Evolutionary conservation across 192 early-diverging fungal genomes (phyloP).

Genomic region (Linnemannia zychae): DNA sequence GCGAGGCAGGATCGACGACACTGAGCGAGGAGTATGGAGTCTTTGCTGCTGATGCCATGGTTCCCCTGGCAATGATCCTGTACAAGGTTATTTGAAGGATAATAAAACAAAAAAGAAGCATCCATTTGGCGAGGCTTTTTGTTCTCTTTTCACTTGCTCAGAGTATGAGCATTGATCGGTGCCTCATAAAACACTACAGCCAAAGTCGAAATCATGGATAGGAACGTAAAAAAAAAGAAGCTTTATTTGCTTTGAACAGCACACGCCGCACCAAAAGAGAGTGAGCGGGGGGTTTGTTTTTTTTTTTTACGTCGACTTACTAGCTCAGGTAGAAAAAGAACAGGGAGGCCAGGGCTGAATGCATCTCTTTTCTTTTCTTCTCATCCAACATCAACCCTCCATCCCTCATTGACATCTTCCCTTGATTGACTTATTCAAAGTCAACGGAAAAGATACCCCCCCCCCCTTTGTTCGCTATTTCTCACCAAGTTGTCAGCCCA

Average conservation of each 20-base stretch:
- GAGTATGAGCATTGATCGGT: neutral
- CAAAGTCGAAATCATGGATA: neutral
- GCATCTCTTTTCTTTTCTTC: conserved; percentile 5
- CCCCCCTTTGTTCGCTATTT: neutral
- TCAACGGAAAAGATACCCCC: neutral
- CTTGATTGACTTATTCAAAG: neutral
- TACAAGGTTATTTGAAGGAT: conserved; percentile 40
- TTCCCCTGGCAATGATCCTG: conserved; percentile 53
- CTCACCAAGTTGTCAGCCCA: neutral
- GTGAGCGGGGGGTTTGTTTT: no score
- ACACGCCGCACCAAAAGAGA: neutral
- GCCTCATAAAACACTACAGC: neutral
- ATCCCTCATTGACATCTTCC: neutral
- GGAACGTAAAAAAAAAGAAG: neutral
- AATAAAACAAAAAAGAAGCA: neutral
- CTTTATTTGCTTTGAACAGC: neutral
- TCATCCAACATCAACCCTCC: neutral
- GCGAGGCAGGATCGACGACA: neutral
- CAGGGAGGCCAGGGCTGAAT: neutral
- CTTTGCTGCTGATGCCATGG: conserved; percentile 48
- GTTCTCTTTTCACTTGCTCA: neutral
- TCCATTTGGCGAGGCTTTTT: no score
- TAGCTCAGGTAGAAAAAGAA: neutral
- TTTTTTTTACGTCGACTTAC: neutral
- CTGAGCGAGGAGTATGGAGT: conserved; percentile 46